phyloP scores from a whole-genome alignment of 768 basidiomycete genomes.

The Suillus weaverae region DNA sequence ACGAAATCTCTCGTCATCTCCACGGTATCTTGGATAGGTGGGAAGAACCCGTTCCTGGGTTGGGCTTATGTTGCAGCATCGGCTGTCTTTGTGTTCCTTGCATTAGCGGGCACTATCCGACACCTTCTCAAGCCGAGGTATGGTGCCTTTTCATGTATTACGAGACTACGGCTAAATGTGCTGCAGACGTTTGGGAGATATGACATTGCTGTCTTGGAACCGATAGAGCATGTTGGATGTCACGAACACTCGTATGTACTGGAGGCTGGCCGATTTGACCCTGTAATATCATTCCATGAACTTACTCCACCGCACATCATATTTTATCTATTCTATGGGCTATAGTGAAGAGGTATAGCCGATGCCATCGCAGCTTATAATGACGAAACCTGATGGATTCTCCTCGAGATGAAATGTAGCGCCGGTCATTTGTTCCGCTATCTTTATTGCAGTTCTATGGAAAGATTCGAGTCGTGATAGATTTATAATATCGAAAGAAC shows the following conservation, averaged over 20 bases:
- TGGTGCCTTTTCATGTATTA: slow-evolving; percentile 18
- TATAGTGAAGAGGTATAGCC: slow-evolving; percentile 43
- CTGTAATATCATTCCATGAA: slow-evolving; percentile 24
- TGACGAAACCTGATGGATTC: slow-evolving; percentile 37
- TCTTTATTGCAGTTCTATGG: slow-evolving; percentile 64
- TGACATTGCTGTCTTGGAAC: slow-evolving; percentile 87
- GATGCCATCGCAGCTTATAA: slow-evolving; percentile 65
- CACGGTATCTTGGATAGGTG: slow-evolving; percentile 98
- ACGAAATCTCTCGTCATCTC: slow-evolving; percentile 97
- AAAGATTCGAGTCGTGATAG: background rate
- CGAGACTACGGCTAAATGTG: slow-evolving; percentile 7
- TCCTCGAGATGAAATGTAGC: slow-evolving; percentile 61
- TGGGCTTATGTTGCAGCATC: slow-evolving; percentile 96
- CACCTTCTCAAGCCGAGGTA: slow-evolving; percentile 93
- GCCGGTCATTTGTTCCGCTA: slow-evolving; percentile 66
- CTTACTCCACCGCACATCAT: slow-evolving; percentile 13
- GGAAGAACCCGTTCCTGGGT: slow-evolving; percentile 97
- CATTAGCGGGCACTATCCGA: slow-evolving; percentile 83
- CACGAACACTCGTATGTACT: slow-evolving; percentile 17
- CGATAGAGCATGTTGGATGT: slow-evolving; percentile 33
- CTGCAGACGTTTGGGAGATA: slow-evolving; percentile 77
- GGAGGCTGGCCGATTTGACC: slow-evolving; percentile 14
- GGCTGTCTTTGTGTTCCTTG: slow-evolving; percentile 83
- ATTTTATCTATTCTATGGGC: slow-evolving; percentile 22
- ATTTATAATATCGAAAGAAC: slow-evolving; percentile 1